Evolutionary conservation across 345 rosid genomes (phyloP), one percentile per base, ranked within the genome.

Genomic region (Cochlearia excelsa): DNA sequence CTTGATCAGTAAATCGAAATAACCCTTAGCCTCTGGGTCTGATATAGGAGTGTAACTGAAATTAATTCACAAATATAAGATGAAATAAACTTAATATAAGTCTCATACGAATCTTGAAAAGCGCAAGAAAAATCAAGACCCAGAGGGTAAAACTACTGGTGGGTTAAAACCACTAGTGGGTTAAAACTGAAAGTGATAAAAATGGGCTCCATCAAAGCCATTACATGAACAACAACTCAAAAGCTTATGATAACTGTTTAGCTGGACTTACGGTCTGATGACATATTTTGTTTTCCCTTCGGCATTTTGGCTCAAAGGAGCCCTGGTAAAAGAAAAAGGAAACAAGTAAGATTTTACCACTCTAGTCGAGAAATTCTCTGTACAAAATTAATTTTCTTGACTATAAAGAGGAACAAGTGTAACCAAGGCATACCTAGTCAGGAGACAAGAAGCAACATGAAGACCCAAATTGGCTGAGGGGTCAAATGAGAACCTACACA

Each of bases 11-110:
- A 91, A 75, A 78, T 91, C 98, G 73, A 91, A 88, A 63, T 82
- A 72, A 33, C 98, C 98, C 77, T 86, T 86, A 30, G 92, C 72
- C 57, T 88, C 90, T 58, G 96, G 83, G 54, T 88, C 96, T 50
- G 98, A 91, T 70, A 91, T 86, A 61, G 96, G 98, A 70, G 98
- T 91, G 70, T 91, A 91, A 64, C 98, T 91, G 84, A 44, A 51
- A 26, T 52, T 7, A 34, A 52, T 45, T 26, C 43, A 52, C 45
- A 74, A 49, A 63, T 29, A 54, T 3, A 47, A 28, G 42, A 55
- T 11, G 9, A n/a, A 6, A 42, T 44, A 49, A 23, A 7, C 3
- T 49, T 33, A 48, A 29, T 9, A 61, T 44, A 61, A 54, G 62
- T 31, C 57, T 41, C 23, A 5, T 31, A 30, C 56, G 29, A 29